These are phyloP conservation scores for Poa pratensis DNA, from an alignment of 176 grass and related monocot genomes.

Conservation along the genomic window DNA sequence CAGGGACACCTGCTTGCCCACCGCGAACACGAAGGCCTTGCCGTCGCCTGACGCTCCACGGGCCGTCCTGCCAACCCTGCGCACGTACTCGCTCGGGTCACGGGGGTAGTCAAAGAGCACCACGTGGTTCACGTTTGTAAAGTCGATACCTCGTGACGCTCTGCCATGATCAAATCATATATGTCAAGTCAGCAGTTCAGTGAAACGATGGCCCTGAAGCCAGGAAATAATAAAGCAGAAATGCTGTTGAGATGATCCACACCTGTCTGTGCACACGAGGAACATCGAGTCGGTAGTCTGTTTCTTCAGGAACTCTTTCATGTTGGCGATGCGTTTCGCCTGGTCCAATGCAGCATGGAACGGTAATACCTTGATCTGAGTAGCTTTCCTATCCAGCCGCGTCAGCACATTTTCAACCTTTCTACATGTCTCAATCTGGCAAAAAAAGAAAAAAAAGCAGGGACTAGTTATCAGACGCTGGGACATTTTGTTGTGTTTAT, in stretches of 20 bases:
- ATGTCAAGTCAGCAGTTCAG: not conserved
- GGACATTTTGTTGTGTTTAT: not conserved
- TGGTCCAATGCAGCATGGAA: slow-evolving; percentile 91
- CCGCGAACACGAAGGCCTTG: slow-evolving; percentile 81
- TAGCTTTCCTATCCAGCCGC: slow-evolving; percentile 77
- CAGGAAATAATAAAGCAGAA: not conserved
- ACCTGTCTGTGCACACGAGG: slow-evolving; percentile 94
- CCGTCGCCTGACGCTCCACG: slow-evolving; percentile 71
- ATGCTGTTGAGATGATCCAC: not conserved
- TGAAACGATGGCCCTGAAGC: not conserved
- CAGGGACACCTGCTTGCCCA: slow-evolving; percentile 91
- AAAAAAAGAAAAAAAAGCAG: slow-evolving; percentile 15
- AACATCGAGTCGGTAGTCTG: slow-evolving; percentile 69
- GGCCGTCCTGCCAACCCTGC: slow-evolving; percentile 78
- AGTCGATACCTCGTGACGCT: slow-evolving; percentile 85
- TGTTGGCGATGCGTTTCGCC: slow-evolving; percentile 70
- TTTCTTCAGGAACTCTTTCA: slow-evolving; percentile 72
- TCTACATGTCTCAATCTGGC: slow-evolving; percentile 93
- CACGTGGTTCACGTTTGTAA: slow-evolving; percentile 82
- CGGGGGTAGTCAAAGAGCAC: slow-evolving; percentile 92
- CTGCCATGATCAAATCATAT: slow-evolving; percentile 37
- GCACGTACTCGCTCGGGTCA: slow-evolving; percentile 85
- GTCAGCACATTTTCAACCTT: slow-evolving; percentile 84
- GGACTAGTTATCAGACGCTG: not conserved
- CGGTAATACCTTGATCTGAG: slow-evolving; percentile 65